Evolutionary conservation across 2,329 filamentous ascomycete species (phyloP).

Genomic region (Fusarium hainanense): DNA sequence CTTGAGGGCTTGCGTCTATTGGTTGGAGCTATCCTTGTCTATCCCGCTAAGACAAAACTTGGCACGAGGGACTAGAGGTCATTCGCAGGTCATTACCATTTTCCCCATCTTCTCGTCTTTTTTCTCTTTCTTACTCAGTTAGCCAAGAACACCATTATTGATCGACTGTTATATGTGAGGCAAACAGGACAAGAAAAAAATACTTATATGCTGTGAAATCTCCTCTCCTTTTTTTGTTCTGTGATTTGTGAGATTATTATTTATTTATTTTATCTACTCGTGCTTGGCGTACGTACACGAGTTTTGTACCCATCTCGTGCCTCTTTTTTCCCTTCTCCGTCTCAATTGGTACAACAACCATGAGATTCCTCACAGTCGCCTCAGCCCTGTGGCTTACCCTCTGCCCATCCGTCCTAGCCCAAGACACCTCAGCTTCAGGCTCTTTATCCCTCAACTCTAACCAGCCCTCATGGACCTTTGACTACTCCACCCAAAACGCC

Average conservation of each 20-base stretch:
- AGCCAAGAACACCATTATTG: background rate
- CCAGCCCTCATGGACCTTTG: slow-evolving; percentile 48
- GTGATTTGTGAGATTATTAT: background rate
- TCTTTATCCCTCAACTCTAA: slow-evolving; percentile 33
- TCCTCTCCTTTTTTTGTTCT: background rate
- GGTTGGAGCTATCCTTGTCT: slow-evolving; percentile 8
- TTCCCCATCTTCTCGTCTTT: background rate
- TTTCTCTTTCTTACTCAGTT: background rate
- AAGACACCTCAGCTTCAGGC: slow-evolving; percentile 18
- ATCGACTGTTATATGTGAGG: background rate
- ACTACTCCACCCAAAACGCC: slow-evolving; percentile 48
- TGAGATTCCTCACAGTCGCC: slow-evolving; percentile 27
- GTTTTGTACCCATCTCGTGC: background rate
- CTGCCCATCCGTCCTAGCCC: slow-evolving; percentile 19
- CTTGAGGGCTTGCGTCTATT: slow-evolving; percentile 29
- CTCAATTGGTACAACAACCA: slow-evolving; percentile 13
- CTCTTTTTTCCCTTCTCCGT: background rate
- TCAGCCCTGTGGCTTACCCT: slow-evolving; percentile 31
- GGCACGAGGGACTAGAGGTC: slow-evolving; percentile 7
- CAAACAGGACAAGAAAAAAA: background rate
- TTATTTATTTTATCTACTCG: background rate
- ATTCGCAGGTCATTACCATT: background rate
- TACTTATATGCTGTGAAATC: slow-evolving; percentile 12
- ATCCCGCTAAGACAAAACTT: slow-evolving; percentile 7
- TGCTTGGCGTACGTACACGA: slow-evolving; percentile 13